Base-by-base conservation (phyloP, 75 land plant genomes). In the Adiantum capillusveneris region DNA sequence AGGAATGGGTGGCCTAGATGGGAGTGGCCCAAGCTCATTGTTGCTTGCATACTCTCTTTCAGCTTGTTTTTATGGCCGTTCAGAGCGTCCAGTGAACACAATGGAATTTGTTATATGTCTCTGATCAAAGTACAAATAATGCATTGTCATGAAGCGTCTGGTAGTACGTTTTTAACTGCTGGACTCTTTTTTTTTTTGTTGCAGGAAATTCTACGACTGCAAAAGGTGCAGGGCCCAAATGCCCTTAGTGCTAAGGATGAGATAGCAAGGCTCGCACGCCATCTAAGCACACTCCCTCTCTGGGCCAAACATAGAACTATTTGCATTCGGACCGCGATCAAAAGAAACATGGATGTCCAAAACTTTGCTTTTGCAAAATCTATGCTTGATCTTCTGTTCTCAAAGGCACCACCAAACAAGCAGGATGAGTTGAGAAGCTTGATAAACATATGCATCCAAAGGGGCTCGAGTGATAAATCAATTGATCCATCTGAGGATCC, bases 321-420 rank as follows among this genome's bases (percentile, higher is more conserved):
- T 62, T 95, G 99, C 69, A 85, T 95, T 25, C 73, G 99, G 17
- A 95, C 96, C 43, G 91, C 99, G 31, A 95, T 95, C 11, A 95
- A 90, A 58, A 63, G 88, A 39, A 95, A 95, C 62, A 95, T 95
- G 88, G 99, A 95, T 57, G 99, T 95, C 12, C 99, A 95, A 48
- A 95, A 95, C 63, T 95, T 71, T 68, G 84, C 65, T 20, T 95
- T 86, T 70, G 64, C 92, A 18, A 95, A 90, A 53, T 78, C 77
- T 50, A 80, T 83, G 91, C 92, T 95, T 18, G 96, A 90, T 16
- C 81, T 95, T 42, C 84, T 95, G 1, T 67, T 85, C 21, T 90
- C 99, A 12, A 95, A 84, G 71, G 99, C 99, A 31, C 99, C 99
- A 56, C 62, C 81, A 19, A 74, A 75, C 42, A 95, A 95, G 72